A percentile compares a stretch with the other conserved stretches of the same genome.
These are phyloP conservation scores for Apiospora marii DNA, from an alignment of 2,329 filamentous ascomycete species.

Conservation along the genomic window DNA sequence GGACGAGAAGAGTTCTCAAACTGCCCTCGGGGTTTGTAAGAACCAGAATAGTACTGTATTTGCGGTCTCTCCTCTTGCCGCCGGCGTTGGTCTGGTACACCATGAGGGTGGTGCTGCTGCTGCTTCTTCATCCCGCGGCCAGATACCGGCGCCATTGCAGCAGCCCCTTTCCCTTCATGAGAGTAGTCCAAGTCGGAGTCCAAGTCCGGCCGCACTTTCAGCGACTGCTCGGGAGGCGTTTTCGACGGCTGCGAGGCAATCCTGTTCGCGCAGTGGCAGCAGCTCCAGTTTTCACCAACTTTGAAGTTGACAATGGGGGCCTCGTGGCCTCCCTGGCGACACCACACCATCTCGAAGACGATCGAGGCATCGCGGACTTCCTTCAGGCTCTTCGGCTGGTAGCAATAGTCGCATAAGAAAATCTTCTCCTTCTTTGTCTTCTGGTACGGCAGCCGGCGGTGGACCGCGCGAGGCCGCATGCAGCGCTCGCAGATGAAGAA, in stretches of 20 bases:
- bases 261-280: not conserved
- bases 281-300: not conserved
- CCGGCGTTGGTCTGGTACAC: not conserved
- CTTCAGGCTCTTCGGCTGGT: not conserved
- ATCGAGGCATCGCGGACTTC: slow-evolving; percentile 11
- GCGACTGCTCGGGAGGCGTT: not conserved
- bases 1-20: slow-evolving; percentile 11
- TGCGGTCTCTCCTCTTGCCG: not conserved
- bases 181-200: not conserved
- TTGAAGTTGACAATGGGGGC: not conserved
- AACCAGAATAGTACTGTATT: slow-evolving; percentile 2
- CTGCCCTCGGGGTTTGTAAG: not conserved
- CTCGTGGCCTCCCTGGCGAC: slow-evolving; percentile 2
- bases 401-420: not conserved
- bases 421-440: no score
- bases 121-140: not conserved
- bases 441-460: not conserved
- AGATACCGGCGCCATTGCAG: not conserved
- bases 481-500: slow-evolving; percentile 14
- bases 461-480: not conserved
- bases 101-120: not conserved
- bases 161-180: not conserved
- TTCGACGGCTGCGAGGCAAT: not conserved
- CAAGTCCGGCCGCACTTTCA: slow-evolving; percentile 1
- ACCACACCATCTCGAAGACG: slow-evolving; percentile 16